Base-by-base conservation (phyloP, 148 eudicot species). In the Camellia sinensis region DNA sequence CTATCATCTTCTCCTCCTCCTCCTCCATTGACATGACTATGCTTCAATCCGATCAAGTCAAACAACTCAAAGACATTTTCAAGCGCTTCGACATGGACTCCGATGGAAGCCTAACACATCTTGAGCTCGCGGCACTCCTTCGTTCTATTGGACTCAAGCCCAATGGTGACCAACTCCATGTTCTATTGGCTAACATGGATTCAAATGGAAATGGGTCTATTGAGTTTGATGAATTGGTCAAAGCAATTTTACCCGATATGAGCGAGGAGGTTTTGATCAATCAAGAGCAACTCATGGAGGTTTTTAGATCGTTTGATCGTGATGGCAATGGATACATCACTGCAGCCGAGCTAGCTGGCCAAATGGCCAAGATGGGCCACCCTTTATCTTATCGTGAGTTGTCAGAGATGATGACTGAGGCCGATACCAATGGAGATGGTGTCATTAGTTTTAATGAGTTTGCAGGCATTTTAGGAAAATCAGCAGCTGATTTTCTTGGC, bases 341-440 rank as follows among this genome's bases (percentile, higher is more conserved):
- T 17, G 87, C 89, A 1, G 87, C 88, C 0, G 91, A 90, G 84
- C 84, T 90, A 5, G 89, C 91, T 0, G 86, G 89, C 0, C 80
- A 78, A 18, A 90, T 86, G 93, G 88, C 93, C 0, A 90, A 87
- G 65, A 86, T 90, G 93, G 91, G 93, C 4, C 88, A 84, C 13
- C 88, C 93, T 0, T 79, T 90, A 66, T 84, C 91, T 48, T 90
- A 90, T 44, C 18, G 70, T 0, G 91, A 90, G 83, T 64, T 90
- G 4, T 78, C 87, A 5, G 89, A 82, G 65, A 82, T 90, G 93
- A 88, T 90, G 83, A 69, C 79, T 1, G 93, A 90, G 78, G 90
- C 91, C 0, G 93, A 90, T 7, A 75, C 85, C 0, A 80, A 90
- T 13, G 93, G 93, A 2, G 93, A 90, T 48, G 93, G 91, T 50